Evolutionary conservation across 805 yeast species (phyloP).

Genomic region (Sugiyamaella qingdaonensis): DNA sequence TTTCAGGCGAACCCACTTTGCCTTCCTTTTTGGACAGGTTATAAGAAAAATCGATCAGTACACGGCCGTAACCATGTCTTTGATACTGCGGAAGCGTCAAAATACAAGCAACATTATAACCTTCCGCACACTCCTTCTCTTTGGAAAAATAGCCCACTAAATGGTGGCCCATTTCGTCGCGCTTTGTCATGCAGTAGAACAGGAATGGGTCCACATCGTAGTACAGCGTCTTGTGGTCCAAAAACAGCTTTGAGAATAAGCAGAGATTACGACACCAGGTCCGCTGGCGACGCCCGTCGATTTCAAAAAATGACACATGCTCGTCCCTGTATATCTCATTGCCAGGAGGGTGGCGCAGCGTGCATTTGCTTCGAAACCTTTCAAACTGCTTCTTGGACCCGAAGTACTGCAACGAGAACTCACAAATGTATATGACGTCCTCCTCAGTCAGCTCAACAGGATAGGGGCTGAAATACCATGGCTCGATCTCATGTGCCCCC

Average conservation of each 20-base stretch:
- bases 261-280: slow-evolving; percentile 97
- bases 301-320: slow-evolving; percentile 90
- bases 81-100: slow-evolving; percentile 95
- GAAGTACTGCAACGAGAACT: slow-evolving; percentile 82
- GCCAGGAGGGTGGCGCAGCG: slow-evolving; percentile 95
- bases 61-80: slow-evolving; percentile 88
- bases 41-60: slow-evolving; percentile 89
- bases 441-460: slow-evolving; percentile 93
- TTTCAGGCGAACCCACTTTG: slow-evolving; percentile 95
- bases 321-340: slow-evolving; percentile 95
- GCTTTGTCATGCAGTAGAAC: slow-evolving; percentile 90
- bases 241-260: slow-evolving; percentile 78
- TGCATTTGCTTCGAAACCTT: slow-evolving; percentile 81
- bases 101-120: slow-evolving; percentile 95
- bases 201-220: slow-evolving; percentile 98
- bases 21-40: slow-evolving; percentile 83
- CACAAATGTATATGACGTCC: slow-evolving; percentile 86
- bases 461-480: slow-evolving; percentile 98
- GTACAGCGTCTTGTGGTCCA: slow-evolving; percentile 94
- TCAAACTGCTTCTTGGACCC: slow-evolving; percentile 89
- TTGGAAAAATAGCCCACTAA: slow-evolving; percentile 95
- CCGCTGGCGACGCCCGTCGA: slow-evolving; percentile 93
- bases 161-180: slow-evolving; percentile 90
- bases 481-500: slow-evolving; percentile 91
- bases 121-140: slow-evolving; percentile 94